Base-by-base conservation (phyloP, 75 land plant species). In the Pinus albicaulis region DNA sequence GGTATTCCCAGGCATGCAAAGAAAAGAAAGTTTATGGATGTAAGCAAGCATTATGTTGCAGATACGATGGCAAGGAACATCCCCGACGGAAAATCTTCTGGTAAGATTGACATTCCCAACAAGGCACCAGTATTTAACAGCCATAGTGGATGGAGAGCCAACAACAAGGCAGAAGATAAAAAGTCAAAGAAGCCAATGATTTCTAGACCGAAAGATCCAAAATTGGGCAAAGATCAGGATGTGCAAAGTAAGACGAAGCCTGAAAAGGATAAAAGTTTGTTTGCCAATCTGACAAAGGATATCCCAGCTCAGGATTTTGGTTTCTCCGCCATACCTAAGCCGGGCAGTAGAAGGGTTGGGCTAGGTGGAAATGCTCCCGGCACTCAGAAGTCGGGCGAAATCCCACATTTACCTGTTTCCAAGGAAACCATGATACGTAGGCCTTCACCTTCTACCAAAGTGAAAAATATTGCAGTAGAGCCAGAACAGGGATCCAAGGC, bases 1-100 rank as follows among this genome's bases (percentile, higher is more conserved):
- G 95, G 95, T 34, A 79, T 92, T 79, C 95, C 95, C 31, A 92
- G 83, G 77, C 92, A 90, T 38, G 86, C 90, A 74, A 92, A 92
- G 87, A 92, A 83, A 76, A 80, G 90, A 34, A 92, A 92, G 52
- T 90, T 92, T 57, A 88, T 92, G 88, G 95, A 90, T 22, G 95
- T 92, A 5, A 90, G 95, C 86, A 88, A 92, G 60, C 95, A 92
- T 70, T 88, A 80, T 73, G 81, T 76, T 79, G 82, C 82, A 7
- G 85, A 81, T 24, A 53, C 63, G 77, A 61, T 76, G 55, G 48
- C 4, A 13, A 85, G 82, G 61, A 58, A 12, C 25, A 64, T 19
- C 56, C 3, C 70, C 7, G 83, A 78, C 59, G 74, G 73, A 20
- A 83, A 59, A 66, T 83, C 75, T 72, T 38, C 84, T 14, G 59